Conservation (phyloP, 23 red algal species). For the Gracilaria domingensis region DNA sequence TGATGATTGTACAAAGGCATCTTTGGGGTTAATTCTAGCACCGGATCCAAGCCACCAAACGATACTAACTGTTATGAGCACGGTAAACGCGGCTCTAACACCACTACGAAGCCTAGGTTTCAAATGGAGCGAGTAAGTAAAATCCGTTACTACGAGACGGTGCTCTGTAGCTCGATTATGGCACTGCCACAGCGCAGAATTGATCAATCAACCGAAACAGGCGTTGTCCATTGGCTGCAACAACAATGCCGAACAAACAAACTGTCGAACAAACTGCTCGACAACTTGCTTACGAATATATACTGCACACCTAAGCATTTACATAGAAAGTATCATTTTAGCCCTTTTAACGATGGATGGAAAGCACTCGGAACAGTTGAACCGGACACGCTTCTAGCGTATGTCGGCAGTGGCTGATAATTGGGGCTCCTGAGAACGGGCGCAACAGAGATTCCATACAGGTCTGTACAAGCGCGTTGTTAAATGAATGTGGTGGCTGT, state of each 20-base stretch:
- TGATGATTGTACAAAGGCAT: not conserved
- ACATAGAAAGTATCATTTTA: not conserved
- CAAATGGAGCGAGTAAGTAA: not conserved
- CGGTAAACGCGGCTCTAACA: not conserved
- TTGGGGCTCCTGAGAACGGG: not conserved
- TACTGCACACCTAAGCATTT: conserved; percentile 24
- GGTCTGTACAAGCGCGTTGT: not conserved
- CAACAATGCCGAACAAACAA: too few species aligned
- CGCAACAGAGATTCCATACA: not conserved
- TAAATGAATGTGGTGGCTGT: not conserved
- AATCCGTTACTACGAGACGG: not conserved
- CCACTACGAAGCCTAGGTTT: not conserved
- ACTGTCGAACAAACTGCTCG: not conserved
- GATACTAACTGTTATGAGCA: not conserved
- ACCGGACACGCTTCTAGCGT: not conserved
- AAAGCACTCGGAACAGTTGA: not conserved
- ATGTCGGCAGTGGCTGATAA: not conserved
- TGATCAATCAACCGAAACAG: too few species aligned
- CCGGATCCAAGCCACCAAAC: not conserved
- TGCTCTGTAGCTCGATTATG: not conserved
- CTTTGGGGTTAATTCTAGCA: not conserved
- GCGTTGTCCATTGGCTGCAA: too few species aligned
- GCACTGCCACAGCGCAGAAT: not conserved
- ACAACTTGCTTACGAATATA: not conserved
- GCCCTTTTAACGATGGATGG: not conserved